Evolutionary conservation across 768 basidiomycete species (phyloP).

Genomic region (Albatrellus ellisii): DNA sequence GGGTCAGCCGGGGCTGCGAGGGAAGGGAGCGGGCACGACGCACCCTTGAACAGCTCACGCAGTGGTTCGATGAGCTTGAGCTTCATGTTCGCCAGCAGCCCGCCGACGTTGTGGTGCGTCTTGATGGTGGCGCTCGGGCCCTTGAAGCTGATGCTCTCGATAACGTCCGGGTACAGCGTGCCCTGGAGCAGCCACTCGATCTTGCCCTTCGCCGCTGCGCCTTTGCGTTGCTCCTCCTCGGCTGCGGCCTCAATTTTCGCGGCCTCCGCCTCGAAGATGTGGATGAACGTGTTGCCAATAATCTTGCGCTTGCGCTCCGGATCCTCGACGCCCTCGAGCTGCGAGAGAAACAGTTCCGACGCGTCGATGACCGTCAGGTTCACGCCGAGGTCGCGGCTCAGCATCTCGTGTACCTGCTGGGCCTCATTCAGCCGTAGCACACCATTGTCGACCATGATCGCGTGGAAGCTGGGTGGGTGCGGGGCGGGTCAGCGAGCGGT

Average conservation of each 20-base stretch:
- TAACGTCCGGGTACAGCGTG: constrained; percentile 97
- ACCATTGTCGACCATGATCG: constrained; percentile 99
- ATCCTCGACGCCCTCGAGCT: constrained; percentile 86
- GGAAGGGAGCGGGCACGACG: constrained; percentile 8
- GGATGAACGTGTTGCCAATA: constrained; percentile 98
- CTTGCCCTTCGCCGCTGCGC: constrained; percentile 67
- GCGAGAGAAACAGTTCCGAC: constrained; percentile 81
- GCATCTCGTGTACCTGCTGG: constrained; percentile 83
- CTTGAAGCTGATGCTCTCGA: constrained; percentile 98
- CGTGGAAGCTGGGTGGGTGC: constrained; percentile 78
- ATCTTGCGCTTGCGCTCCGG: constrained; percentile 97
- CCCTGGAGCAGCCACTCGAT: constrained; percentile 98
- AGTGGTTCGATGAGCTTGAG: constrained; percentile 97
- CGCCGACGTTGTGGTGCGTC: constrained; percentile 98
- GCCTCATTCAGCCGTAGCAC: constrained; percentile 90
- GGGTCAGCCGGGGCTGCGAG: background rate
- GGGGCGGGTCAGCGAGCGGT: constrained; percentile 6
- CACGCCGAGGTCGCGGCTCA: constrained; percentile 86
- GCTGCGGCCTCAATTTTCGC: constrained; percentile 74
- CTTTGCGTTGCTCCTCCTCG: constrained; percentile 57
- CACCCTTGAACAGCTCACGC: constrained; percentile 96
- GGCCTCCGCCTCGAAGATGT: constrained; percentile 94
- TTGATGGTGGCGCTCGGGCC: constrained; percentile 99
- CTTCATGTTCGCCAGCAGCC: constrained; percentile 93
- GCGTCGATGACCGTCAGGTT: constrained; percentile 95